Base-by-base conservation (phyloP, 202 grass and related monocot genomes). In the Schoenoplectus triqueter region DNA sequence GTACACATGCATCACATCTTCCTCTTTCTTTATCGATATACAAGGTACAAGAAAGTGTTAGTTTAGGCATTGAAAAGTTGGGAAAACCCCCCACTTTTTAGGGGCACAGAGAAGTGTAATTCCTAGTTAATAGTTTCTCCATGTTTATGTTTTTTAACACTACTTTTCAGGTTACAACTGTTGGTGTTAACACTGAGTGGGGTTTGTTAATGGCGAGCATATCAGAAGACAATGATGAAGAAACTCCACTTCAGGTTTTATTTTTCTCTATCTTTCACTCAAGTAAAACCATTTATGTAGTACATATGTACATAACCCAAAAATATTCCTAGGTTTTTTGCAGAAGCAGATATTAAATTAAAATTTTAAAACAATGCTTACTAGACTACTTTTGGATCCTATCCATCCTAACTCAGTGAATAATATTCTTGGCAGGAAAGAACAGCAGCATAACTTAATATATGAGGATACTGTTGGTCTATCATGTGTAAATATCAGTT, bases 181-280 rank as follows among this genome's bases (percentile, higher is more conserved):
- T 99, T 84, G 96, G 96, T 62, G 90, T 95, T 60, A 95, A 99
- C 42, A 99, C 96, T 86, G 96, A 98, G 87, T 98, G 96, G 96
- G 96, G 96, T 59, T 42, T 98, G 10, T 82, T 98, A 31, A 98
- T 98, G 93, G 96, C 96, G 19, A 94, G 96, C 87, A 98, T 98
- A 90, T 98, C 96, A 57, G 96, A 98, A 89, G 96, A 98, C 85
- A 94, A 84, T 80, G 93, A 90, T 90, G 96, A 95, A 95, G 96
- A 98, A 86, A 98, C 95, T 83, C 95, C 95, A 60, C 87, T 95
- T 66, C 95, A 98, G 91, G 95, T 98, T 88, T 88, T 64, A 80
- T 79, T 6, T 86, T 57, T 6, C 69, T 48, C 19, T 40, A 2
- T n/a, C 6, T 40, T 41, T 10, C 4, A 22, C 31, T 31, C 31